Percentiles rank a stretch among this genome's conserved stretches.
Evolutionary conservation across 257 asterid genomes (phyloP).

Genomic region (Scutellaria galericulata): DNA sequence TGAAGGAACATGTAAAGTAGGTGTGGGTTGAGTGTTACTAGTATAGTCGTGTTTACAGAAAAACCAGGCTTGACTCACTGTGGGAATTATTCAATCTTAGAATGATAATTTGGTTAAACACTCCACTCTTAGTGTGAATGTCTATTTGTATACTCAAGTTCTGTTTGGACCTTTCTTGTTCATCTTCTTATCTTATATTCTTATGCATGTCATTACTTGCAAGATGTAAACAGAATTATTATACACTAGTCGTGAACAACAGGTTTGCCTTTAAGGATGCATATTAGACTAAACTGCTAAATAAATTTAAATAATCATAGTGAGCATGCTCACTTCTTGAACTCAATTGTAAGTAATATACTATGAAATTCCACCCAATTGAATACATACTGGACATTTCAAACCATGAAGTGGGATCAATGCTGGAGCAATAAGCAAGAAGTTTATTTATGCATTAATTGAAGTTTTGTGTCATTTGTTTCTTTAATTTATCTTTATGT

Average conservation of each 20-base stretch:
- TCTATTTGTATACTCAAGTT: constrained; percentile 9
- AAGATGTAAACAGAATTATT: constrained; percentile 13
- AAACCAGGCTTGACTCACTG: not conserved
- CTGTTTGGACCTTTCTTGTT: constrained; percentile 9
- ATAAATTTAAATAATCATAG: not conserved
- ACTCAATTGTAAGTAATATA: not conserved
- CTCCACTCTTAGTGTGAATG: constrained; percentile 13
- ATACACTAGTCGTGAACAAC: not conserved
- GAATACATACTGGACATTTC: constrained; percentile 20
- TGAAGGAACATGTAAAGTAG: constrained; percentile 8
- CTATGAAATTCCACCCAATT: not conserved
- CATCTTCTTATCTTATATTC: not conserved
- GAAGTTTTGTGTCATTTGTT: not conserved
- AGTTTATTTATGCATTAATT: constrained; percentile 21
- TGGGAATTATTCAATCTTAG: constrained; percentile 1
- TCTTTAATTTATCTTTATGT: not conserved
- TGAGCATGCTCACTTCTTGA: not conserved
- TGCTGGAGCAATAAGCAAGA: constrained; percentile 4
- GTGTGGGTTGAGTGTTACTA: constrained; percentile 8
- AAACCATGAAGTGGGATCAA: constrained; percentile 23
- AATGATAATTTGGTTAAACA: not conserved
- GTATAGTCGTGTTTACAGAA: not conserved
- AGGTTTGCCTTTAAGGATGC: constrained; percentile 23
- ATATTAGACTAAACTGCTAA: not conserved
- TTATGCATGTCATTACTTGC: not conserved